Conservation (phyloP, 805 yeast genomes). For the Ogataea saltuana region DNA sequence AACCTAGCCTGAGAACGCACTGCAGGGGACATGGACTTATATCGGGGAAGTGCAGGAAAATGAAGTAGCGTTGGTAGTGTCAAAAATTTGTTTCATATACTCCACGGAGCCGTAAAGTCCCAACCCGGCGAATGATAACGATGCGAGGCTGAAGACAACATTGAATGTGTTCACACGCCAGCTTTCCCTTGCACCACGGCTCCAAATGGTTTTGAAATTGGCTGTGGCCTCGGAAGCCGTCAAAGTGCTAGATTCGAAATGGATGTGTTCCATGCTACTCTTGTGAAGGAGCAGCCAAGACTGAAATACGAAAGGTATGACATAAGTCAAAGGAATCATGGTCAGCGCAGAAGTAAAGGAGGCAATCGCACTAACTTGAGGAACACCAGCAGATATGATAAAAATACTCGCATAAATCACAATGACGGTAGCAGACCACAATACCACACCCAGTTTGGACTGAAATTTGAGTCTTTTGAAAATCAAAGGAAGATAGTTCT, state of each 20-base stretch:
- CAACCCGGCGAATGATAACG: slow-evolving; percentile 32
- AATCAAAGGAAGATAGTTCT: slow-evolving; percentile 37
- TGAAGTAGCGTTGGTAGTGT: slow-evolving; percentile 29
- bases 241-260: slow-evolving; percentile 15
- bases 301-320: slow-evolving; percentile 26
- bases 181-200: slow-evolving; percentile 23
- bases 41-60: slow-evolving; percentile 36
- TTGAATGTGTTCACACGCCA: slow-evolving; percentile 24
- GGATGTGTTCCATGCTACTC: slow-evolving; percentile 6
- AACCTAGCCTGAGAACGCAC: background rate
- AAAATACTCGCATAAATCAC: slow-evolving; percentile 19
- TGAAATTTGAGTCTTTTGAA: slow-evolving; percentile 36
- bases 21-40: background rate
- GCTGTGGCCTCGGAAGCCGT: slow-evolving; percentile 6
- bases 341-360: slow-evolving; percentile 30
- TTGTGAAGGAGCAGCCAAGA: slow-evolving; percentile 23
- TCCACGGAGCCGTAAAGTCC: slow-evolving; percentile 34
- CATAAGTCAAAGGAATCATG: slow-evolving; percentile 33
- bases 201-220: slow-evolving; percentile 6
- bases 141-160: slow-evolving; percentile 24
- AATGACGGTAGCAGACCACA: slow-evolving; percentile 20
- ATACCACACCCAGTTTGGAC: slow-evolving; percentile 33
- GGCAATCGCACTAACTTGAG: slow-evolving; percentile 27
- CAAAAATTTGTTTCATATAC: slow-evolving; percentile 30
- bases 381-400: slow-evolving; percentile 29